Percentiles rank a stretch among this genome's conserved stretches.
These are phyloP conservation scores for Dillenia suffruticosa DNA, from an alignment of 164 flowering plant species.

Conservation along the genomic window DNA sequence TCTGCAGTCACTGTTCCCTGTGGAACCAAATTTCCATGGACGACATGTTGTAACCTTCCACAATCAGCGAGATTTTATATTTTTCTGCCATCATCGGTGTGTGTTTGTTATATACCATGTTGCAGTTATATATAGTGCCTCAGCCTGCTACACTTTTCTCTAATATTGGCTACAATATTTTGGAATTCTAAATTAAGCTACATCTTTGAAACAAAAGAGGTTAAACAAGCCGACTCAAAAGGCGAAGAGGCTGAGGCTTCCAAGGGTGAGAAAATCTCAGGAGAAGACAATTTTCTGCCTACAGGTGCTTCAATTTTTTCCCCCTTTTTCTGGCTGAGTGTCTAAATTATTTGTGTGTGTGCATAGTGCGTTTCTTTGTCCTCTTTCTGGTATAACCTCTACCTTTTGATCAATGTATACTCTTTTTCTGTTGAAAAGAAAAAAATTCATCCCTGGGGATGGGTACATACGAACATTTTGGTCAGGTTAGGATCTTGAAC, in stretches of 20 bases:
- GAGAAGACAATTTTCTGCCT: constrained; percentile 66
- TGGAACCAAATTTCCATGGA: constrained; percentile 80
- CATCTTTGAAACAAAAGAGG: constrained; percentile 76
- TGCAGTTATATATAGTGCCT: too few relatives aligned
- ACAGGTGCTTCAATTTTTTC: constrained; percentile 44
- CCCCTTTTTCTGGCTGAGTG: not conserved
- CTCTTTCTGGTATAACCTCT: too few relatives aligned
- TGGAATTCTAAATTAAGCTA: constrained; percentile 32
- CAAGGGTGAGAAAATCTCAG: constrained; percentile 29
- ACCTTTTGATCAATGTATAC: too few relatives aligned
- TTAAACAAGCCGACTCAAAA: constrained; percentile 36
- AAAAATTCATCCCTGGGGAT: too few relatives aligned
- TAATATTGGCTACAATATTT: too few relatives aligned
- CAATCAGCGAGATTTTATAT: constrained; percentile 91
- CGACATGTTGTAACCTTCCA: constrained; percentile 94
- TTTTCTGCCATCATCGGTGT: constrained; percentile 93
- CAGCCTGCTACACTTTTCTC: too few relatives aligned
- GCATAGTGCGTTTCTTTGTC: too few relatives aligned
- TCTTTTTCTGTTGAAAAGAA: too few relatives aligned
- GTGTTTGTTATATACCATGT: constrained; percentile 8
- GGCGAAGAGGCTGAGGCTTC: constrained; percentile 32
- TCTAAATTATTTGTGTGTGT: not conserved
- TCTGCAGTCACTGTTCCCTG: constrained; percentile 84
- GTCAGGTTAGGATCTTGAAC: too few relatives aligned
- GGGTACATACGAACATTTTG: too few relatives aligned